Conservation (phyloP, 2,329 filamentous ascomycete species). For the Fusarium sp. region DNA sequence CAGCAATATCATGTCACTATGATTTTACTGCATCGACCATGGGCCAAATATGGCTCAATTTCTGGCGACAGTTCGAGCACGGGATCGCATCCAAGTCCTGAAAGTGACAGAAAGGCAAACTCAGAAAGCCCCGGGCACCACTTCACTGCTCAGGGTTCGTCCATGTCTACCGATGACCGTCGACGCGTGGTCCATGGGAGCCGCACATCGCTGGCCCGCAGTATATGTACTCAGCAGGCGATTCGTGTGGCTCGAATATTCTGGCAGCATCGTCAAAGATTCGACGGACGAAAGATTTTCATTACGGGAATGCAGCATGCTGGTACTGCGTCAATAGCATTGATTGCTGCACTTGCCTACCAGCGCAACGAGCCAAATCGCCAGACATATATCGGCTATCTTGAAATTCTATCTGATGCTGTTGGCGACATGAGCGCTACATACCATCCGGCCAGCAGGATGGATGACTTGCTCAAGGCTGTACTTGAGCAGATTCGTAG, state of each 20-base stretch:
- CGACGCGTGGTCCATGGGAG: slow-evolving; percentile 50
- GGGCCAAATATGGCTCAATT: slow-evolving; percentile 58
- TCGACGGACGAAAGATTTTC: slow-evolving; percentile 59
- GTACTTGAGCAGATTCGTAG: slow-evolving; percentile 58
- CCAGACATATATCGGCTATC: slow-evolving; percentile 54
- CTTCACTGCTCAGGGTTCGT: slow-evolving; percentile 29
- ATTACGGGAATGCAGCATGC: slow-evolving; percentile 61
- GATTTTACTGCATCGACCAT: slow-evolving; percentile 62
- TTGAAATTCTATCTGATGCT: slow-evolving; percentile 60
- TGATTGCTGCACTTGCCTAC: slow-evolving; percentile 58
- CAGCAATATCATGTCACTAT: slow-evolving; percentile 63
- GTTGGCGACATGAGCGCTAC: slow-evolving; percentile 61
- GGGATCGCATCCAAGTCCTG: slow-evolving; percentile 46
- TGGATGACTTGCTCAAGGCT: slow-evolving; percentile 61
- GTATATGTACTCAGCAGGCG: slow-evolving; percentile 63
- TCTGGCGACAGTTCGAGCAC: slow-evolving; percentile 43
- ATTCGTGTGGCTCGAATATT: slow-evolving; percentile 62
- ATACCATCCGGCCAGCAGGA: slow-evolving; percentile 62
- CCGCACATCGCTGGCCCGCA: slow-evolving; percentile 56
- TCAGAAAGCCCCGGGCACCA: slow-evolving; percentile 25
- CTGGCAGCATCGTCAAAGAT: slow-evolving; percentile 62
- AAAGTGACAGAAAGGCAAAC: slow-evolving; percentile 30
- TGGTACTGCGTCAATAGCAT: slow-evolving; percentile 61
- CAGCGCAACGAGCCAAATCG: slow-evolving; percentile 48
- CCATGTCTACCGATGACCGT: slow-evolving; percentile 44